Conservation (phyloP, 1,284 basidiomycete species). For the Ustilago shanxiensis region DNA sequence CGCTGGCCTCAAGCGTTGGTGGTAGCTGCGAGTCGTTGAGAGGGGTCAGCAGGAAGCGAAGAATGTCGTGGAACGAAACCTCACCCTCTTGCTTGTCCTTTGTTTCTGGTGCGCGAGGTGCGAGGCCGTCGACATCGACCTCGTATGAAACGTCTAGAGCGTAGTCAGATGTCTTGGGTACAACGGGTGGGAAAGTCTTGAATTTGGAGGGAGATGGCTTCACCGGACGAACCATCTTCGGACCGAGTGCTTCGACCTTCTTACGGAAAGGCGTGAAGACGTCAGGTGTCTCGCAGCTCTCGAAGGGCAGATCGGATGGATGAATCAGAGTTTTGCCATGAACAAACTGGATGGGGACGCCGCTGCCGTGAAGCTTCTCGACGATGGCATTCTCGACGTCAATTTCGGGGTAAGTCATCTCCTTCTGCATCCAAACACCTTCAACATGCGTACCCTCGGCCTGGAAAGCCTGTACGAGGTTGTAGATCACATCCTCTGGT, state of each 20-base stretch:
- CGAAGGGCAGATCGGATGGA: slow-evolving; percentile 72
- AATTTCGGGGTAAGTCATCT: slow-evolving; percentile 60
- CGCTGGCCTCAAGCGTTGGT: slow-evolving; percentile 52
- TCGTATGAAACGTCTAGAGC: slow-evolving; percentile 64
- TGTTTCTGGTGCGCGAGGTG: slow-evolving; percentile 44
- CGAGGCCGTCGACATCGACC: slow-evolving; percentile 63
- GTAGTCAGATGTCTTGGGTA: slow-evolving; percentile 59
- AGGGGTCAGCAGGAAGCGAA: slow-evolving; percentile 58
- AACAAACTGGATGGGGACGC: slow-evolving; percentile 57
- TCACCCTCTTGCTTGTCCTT: slow-evolving; percentile 57
- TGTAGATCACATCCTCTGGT: slow-evolving; percentile 70
- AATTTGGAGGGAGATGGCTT: slow-evolving; percentile 53
- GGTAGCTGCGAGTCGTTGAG: slow-evolving; percentile 60
- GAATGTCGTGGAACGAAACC: slow-evolving; percentile 66
- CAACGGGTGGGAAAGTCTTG: slow-evolving; percentile 50
- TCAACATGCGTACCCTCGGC: slow-evolving; percentile 59
- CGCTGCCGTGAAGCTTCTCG: slow-evolving; percentile 41
- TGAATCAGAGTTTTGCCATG: slow-evolving; percentile 68
- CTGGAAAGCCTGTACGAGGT: slow-evolving; percentile 56
- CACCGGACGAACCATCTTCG: slow-evolving; percentile 67
- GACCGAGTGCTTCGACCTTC: slow-evolving; percentile 72
- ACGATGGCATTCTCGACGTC: slow-evolving; percentile 55
- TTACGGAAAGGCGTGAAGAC: slow-evolving; percentile 74
- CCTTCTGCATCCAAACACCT: slow-evolving; percentile 67
- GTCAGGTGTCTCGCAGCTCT: slow-evolving; percentile 71